Evolutionary conservation across 129 eudicot species (phyloP).

Genomic region (Gnaphalium uliginosum): DNA sequence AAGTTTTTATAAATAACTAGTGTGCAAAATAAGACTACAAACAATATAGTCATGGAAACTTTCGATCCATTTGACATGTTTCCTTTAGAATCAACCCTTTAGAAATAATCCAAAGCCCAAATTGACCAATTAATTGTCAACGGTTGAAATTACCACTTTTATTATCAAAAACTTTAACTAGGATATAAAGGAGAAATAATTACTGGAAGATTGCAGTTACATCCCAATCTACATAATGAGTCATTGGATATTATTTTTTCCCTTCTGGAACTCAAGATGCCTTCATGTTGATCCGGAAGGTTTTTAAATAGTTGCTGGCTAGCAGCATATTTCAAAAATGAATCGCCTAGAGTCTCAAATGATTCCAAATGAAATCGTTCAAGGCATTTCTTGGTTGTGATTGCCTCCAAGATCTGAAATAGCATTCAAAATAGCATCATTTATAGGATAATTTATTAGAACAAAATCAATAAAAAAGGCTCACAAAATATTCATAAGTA

Average conservation of each 20-base stretch:
- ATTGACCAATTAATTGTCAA: neutral
- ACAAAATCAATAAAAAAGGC: neutral
- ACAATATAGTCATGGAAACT: neutral
- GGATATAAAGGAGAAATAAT: neutral
- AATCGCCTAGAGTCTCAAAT: conserved; percentile 89
- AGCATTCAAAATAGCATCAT: neutral
- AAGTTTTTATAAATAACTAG: neutral
- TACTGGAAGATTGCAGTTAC: conserved; percentile 74
- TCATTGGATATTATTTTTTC: conserved; percentile 56
- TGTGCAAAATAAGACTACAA: too few species aligned
- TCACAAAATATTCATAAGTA: neutral
- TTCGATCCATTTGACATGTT: neutral
- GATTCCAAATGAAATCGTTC: conserved; percentile 79
- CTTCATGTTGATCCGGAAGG: conserved; percentile 64
- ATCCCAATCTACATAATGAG: conserved; percentile 75
- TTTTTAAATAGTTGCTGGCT: conserved; percentile 65
- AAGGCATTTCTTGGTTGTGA: conserved; percentile 76
- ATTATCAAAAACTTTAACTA: neutral
- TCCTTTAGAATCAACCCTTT: neutral
- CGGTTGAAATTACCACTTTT: neutral
- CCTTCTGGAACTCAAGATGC: conserved; percentile 56
- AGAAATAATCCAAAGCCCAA: conserved; percentile 7
- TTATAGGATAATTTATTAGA: neutral
- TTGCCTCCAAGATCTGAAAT: conserved; percentile 75
- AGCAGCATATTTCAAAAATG: conserved; percentile 78